phyloP scores from a whole-genome alignment of 2,329 filamentous ascomycete genomes.

The Sordariomycetes sp. region DNA sequence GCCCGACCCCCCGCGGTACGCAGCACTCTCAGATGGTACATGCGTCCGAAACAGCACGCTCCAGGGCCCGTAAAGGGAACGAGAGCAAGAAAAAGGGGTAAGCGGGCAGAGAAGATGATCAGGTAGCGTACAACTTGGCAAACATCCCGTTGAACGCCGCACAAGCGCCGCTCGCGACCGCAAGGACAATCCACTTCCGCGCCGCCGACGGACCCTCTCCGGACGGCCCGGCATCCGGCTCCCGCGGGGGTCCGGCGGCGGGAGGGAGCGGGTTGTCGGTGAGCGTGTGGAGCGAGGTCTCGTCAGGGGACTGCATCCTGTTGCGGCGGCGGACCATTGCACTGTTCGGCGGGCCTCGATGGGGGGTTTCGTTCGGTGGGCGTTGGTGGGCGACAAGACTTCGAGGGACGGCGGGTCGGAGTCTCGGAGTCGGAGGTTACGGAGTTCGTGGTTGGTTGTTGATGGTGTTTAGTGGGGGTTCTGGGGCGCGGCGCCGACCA shows the following conservation, averaged over 20 bases:
- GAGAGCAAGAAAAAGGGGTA: background rate
- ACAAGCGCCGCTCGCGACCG: constrained; percentile 61
- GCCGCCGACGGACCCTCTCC: background rate
- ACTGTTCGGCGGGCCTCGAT: background rate
- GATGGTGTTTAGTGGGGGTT: too few relatives aligned
- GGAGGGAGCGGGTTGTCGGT: background rate
- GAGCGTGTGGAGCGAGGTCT: background rate
- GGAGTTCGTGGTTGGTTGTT: too few relatives aligned
- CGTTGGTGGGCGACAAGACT: background rate
- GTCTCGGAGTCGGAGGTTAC: too few relatives aligned
- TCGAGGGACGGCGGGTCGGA: background rate
- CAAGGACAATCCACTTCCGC: constrained; percentile 47
- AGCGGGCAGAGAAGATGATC: constrained; percentile 11
- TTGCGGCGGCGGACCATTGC: background rate
- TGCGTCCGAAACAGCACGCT: too few relatives aligned
- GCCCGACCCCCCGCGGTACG: background rate
- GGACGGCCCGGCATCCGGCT: too few relatives aligned
- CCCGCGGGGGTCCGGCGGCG: background rate
- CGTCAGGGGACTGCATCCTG: background rate
- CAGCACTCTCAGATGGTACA: too few relatives aligned
- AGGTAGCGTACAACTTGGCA: constrained; percentile 70
- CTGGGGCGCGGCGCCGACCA: too few relatives aligned
- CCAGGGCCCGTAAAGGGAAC: too few relatives aligned
- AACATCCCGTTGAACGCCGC: constrained; percentile 75
- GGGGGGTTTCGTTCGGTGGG: background rate